Base-by-base conservation (phyloP, 164 flowering plant species). In the Saururus chinensis region DNA sequence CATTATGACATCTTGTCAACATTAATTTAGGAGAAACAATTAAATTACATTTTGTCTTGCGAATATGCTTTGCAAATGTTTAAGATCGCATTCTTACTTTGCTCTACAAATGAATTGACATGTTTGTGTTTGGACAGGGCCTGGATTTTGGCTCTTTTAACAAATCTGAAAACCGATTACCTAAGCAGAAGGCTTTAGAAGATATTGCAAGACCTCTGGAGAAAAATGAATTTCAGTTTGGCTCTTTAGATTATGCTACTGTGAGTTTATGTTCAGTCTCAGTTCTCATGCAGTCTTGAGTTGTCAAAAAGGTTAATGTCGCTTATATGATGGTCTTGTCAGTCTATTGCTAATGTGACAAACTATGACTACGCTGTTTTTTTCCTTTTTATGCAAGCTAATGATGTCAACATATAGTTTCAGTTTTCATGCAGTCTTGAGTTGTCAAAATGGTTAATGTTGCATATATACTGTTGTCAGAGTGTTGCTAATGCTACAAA, bases 61-160 rank as follows among this genome's bases (percentile, higher is more conserved):
- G 2, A 45, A 17, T 9, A 45, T 4, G 49, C 0, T 45, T 45
- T 45, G 14, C 17, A 12, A 12, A 12, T 4, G 49, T 17, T 12
- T 45, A 45, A 45, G 17, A 2, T 45, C 14, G 7, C 49, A 2
- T 45, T 17, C 17, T 8, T 45, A 12, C 14, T 12, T 45, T 45
- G 45, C 4, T 45, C 49, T 45, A 4, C 2, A 12, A 1, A 45
- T 45, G 49, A 42, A 45, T 45, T 45, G 17, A 45, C 14, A 45
- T 45, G 49, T 45, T 45, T 45, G 7, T 45, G 49, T 45, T 56
- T 26, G 35, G 51, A 12, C 77, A 86, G 95, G 71, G 80, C 53
- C 25, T 91, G n/a, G 20, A 84, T 51, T 88, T 88, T 80, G 98
- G 98, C 57, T 88, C 98, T 56, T 87, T 88, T 61, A 82, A 84